A percentile compares a stretch with the other conserved stretches of the same genome.
Conservation (phyloP, 2,329 filamentous ascomycete genomes). For the Ceratocystis ficicola region DNA sequence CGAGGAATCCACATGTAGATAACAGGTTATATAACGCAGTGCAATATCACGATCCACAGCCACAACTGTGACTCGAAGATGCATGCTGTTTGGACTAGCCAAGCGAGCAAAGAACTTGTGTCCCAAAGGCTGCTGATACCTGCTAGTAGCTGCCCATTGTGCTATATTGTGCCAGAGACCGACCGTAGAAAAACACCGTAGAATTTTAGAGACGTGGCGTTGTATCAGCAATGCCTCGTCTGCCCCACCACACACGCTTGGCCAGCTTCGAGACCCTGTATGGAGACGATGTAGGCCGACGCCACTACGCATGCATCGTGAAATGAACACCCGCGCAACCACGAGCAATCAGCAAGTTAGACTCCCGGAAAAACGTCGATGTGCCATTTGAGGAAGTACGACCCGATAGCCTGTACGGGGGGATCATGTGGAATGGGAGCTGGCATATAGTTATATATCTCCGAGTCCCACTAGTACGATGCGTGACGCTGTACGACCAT, state of each 20-base stretch:
- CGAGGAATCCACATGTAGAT: not conserved
- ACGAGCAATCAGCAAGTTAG: too few species aligned
- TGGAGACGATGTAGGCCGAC: not conserved
- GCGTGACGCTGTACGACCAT: not conserved
- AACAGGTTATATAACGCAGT: not conserved
- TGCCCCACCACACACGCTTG: not conserved
- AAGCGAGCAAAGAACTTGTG: not conserved
- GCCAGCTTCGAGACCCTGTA: not conserved
- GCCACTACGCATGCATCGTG: not conserved
- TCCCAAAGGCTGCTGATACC: not conserved
- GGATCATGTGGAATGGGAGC: not conserved
- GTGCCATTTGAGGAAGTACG: not conserved
- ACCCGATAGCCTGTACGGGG: not conserved
- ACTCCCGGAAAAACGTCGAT: not conserved
- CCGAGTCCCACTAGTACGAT: not conserved
- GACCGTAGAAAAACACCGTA: not conserved
- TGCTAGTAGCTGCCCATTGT: not conserved
- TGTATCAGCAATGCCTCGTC: not conserved
- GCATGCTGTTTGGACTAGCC: not conserved
- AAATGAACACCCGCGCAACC: not conserved
- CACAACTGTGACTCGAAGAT: not conserved
- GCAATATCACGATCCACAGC: not conserved
- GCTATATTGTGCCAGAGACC: not conserved
- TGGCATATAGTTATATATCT: not conserved
- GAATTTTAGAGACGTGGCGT: not conserved